Conservation (phyloP, 352 stramenopile species). For the Phytophthora fragariaefolia region DNA sequence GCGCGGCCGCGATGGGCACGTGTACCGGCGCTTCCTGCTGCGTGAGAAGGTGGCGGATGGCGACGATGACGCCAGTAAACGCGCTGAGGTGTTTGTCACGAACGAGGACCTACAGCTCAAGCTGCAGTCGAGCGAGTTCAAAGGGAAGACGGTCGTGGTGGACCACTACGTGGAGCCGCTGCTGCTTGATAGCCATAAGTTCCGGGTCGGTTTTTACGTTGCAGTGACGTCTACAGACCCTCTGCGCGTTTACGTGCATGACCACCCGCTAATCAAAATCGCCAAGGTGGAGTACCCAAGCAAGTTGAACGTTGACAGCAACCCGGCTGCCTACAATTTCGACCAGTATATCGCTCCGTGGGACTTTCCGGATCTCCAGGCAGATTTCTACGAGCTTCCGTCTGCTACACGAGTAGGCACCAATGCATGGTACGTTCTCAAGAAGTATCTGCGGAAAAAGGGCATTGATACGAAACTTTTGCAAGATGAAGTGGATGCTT, state of each 20-base stretch:
- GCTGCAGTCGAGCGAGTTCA: constrained; percentile 52
- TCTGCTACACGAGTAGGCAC: constrained; percentile 56
- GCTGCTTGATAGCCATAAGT: constrained; percentile 89
- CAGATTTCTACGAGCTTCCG: constrained; percentile 69
- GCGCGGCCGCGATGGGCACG: constrained; percentile 49
- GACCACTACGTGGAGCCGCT: constrained; percentile 86
- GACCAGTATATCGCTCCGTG: constrained; percentile 73
- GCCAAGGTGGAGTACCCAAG: constrained; percentile 68
- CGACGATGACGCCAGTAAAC: constrained; percentile 38
- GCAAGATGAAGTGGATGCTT: constrained; percentile 71
- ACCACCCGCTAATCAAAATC: constrained; percentile 77
- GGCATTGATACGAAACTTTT: constrained; percentile 71
- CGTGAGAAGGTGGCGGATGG: constrained; percentile 43
- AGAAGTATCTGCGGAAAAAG: constrained; percentile 61
- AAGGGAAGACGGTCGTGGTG: constrained; percentile 65
- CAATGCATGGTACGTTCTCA: constrained; percentile 75
- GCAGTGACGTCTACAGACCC: constrained; percentile 84
- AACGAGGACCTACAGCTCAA: constrained; percentile 56
- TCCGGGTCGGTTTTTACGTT: constrained; percentile 90
- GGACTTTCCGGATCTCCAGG: constrained; percentile 72
- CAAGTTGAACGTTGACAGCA: constrained; percentile 42
- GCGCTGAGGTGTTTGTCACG: constrained; percentile 46
- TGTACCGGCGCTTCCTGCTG: constrained; percentile 74
- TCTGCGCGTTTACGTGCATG: constrained; percentile 86
- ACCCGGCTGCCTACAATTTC: constrained; percentile 67